Conservation (phyloP, 139 green algal genomes). For the Raphidocelis subcapitata region DNA sequence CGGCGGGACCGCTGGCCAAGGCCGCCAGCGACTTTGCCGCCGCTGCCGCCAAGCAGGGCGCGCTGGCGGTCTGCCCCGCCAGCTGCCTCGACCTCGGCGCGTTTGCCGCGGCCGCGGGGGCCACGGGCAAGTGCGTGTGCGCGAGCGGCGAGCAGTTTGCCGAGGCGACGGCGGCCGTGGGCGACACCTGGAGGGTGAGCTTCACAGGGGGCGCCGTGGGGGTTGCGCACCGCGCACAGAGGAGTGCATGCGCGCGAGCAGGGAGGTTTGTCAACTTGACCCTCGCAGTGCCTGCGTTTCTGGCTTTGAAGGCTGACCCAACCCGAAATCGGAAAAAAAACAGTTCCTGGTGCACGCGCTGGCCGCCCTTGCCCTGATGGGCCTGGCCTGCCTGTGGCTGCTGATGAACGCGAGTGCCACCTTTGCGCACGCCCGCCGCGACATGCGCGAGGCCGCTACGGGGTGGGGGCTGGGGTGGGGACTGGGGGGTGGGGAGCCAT, state of each 20-base stretch:
- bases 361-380: conserved; percentile 24
- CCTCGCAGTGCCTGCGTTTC: no score
- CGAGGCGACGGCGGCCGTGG: not conserved
- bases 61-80: conserved; percentile 12
- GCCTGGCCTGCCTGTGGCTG: conserved; percentile 22
- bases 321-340: no score
- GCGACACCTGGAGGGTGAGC: conserved; percentile 11
- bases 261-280: no score
- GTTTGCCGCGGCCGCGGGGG: conserved; percentile 12
- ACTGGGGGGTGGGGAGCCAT: no score
- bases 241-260: no score
- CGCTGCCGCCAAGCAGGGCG: not conserved
- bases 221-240: no score
- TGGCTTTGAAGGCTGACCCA: no score
- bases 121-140: conserved; percentile 12
- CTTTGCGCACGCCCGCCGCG: conserved; percentile 26
- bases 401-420: conserved; percentile 25
- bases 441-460: not conserved
- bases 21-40: conserved; percentile 7
- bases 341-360: conserved; percentile 25
- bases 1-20: not conserved
- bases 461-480: no score
- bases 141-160: not conserved
- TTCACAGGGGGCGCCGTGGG: not conserved
- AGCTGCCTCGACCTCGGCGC: conserved; percentile 29